These are phyloP conservation scores for Dunaliella primolecta DNA, from an alignment of 139 green algal species.

Conservation along the genomic window DNA sequence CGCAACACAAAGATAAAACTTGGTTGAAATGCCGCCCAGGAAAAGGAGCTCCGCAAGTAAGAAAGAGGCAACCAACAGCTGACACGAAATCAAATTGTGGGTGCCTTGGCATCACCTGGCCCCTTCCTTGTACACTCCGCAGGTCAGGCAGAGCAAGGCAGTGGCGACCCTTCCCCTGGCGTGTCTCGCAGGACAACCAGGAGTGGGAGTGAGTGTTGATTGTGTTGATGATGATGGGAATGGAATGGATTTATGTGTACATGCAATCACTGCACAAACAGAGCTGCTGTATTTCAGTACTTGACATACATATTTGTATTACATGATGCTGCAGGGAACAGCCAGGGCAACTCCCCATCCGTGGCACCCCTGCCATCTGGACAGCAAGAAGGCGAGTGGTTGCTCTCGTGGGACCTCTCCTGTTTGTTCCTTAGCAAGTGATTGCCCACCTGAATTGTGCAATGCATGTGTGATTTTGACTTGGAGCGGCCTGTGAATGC, in stretches of 20 bases:
- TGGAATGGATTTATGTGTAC: not conserved
- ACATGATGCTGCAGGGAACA: not conserved
- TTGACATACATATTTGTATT: not conserved
- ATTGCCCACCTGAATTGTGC: not conserved
- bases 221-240: not conserved
- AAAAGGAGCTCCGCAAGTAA: not conserved
- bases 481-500: too few species aligned
- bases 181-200: not conserved
- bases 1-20: too few species aligned
- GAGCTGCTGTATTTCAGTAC: not conserved
- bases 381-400: not conserved
- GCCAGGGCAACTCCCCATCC: not conserved
- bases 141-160: not conserved
- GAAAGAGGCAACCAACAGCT: not conserved
- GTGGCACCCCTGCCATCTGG: slow-evolving; percentile 7
- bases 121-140: not conserved
- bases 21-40: not conserved
- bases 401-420: not conserved
- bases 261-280: too few species aligned
- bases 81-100: too few species aligned
- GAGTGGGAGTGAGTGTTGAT: not conserved
- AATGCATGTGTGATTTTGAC: too few species aligned
- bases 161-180: slow-evolving; percentile 1
- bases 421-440: not conserved
- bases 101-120: not conserved